Evolutionary conservation across 139 green algal genomes (phyloP).

Genomic region (Auxenochlorella pyrenoidosa): DNA sequence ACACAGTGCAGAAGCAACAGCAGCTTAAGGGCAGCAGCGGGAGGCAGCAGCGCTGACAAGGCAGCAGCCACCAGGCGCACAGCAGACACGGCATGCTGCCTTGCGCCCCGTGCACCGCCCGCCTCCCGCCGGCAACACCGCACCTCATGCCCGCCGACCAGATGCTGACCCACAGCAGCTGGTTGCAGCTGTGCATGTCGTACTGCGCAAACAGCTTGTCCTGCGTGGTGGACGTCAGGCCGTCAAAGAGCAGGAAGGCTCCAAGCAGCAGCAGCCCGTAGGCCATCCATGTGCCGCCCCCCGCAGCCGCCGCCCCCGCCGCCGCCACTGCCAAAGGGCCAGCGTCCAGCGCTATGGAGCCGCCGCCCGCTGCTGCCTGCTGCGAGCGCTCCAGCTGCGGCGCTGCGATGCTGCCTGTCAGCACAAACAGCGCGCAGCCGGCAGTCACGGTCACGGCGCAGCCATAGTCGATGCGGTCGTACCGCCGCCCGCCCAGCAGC

Average conservation of each 20-base stretch:
- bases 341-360: neutral
- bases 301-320: neutral
- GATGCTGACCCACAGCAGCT: slow-evolving; percentile 83
- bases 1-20: neutral
- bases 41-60: neutral
- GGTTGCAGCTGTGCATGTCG: slow-evolving; percentile 94
- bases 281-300: neutral
- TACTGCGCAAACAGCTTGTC: slow-evolving; percentile 91
- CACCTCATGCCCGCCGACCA: slow-evolving; percentile 61
- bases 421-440: slow-evolving; percentile 90
- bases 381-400: neutral
- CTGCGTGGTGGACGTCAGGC: slow-evolving; percentile 98
- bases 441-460: slow-evolving; percentile 81
- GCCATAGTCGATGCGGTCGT: slow-evolving; percentile 73
- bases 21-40: neutral
- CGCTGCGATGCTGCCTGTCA: slow-evolving; percentile 49
- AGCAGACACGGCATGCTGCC: neutral
- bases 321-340: neutral
- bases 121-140: slow-evolving; percentile 26
- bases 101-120: neutral
- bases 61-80: neutral
- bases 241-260: slow-evolving; percentile 94
- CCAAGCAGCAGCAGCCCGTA: slow-evolving; percentile 80
- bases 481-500: slow-evolving; percentile 22
- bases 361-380: neutral